Evolutionary conservation across 192 early-diverging fungal species (phyloP).

Genomic region (Lobulomyces angularis): DNA sequence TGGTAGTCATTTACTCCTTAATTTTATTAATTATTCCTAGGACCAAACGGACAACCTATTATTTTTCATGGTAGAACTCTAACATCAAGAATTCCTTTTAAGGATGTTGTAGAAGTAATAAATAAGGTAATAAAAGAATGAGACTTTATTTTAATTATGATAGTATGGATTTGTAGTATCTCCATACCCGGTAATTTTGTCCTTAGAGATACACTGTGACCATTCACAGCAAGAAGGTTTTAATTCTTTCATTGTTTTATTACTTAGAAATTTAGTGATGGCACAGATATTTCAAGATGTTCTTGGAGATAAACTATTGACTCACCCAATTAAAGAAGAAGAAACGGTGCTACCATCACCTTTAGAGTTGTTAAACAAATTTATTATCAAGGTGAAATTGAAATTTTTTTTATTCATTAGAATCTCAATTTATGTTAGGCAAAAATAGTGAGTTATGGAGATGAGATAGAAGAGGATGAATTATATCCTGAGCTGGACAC

Average conservation of each 20-base stretch:
- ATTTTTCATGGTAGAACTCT: constrained; percentile 77
- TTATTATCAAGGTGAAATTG: constrained; percentile 66
- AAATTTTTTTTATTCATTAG: constrained; percentile 1
- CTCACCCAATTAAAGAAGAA: constrained; percentile 21
- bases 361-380: constrained; percentile 47
- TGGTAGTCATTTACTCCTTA: too few species aligned
- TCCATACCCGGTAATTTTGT: constrained; percentile 71
- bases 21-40: too few species aligned
- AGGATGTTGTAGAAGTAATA: constrained; percentile 73
- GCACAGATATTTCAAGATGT: constrained; percentile 52
- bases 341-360: constrained; percentile 53
- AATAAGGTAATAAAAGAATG: too few species aligned
- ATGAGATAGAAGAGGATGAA: background rate
- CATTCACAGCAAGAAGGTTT: constrained; percentile 58
- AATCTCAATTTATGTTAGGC: background rate
- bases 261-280: too few species aligned
- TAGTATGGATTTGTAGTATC: constrained; percentile 78
- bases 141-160: too few species aligned
- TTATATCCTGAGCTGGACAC: background rate
- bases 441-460: background rate
- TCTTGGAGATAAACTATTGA: constrained; percentile 57
- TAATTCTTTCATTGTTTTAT: too few species aligned
- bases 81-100: constrained; percentile 69
- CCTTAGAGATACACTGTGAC: constrained; percentile 72
- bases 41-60: constrained; percentile 57